Conservation (phyloP, 495 filamentous ascomycete species). For the Neurospora hispaniola region DNA sequence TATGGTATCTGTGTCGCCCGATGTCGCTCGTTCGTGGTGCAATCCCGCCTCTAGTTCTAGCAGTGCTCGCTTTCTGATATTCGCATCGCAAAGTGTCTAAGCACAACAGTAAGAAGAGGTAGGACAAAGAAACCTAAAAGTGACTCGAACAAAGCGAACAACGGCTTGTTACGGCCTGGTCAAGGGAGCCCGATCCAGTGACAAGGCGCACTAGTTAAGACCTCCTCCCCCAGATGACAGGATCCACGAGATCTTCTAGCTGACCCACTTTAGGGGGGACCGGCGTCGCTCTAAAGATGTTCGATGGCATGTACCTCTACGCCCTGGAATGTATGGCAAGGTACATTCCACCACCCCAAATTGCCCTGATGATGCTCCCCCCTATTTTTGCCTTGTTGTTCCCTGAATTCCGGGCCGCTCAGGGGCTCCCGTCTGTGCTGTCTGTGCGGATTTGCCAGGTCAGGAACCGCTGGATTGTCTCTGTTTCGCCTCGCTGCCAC, state of each 20-base stretch:
- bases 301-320: background rate
- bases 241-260: background rate
- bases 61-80: background rate
- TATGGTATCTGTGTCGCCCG: background rate
- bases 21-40: background rate
- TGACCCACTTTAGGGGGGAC: background rate
- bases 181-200: background rate
- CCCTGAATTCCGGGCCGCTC: background rate
- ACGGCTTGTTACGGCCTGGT: background rate
- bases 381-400: background rate
- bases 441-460: background rate
- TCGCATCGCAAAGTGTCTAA: background rate
- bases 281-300: background rate
- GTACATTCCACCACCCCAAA: background rate
- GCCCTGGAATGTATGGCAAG: background rate
- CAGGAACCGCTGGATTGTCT: background rate
- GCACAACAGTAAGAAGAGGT: background rate
- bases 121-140: background rate
- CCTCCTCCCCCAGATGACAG: background rate
- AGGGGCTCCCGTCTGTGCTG: background rate
- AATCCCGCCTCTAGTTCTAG: background rate
- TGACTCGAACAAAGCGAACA: background rate
- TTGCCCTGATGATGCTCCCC: background rate
- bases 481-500: background rate
- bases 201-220: background rate